Base-by-base conservation (phyloP, 139 green algal species). In the Pleodorina starrii region DNA sequence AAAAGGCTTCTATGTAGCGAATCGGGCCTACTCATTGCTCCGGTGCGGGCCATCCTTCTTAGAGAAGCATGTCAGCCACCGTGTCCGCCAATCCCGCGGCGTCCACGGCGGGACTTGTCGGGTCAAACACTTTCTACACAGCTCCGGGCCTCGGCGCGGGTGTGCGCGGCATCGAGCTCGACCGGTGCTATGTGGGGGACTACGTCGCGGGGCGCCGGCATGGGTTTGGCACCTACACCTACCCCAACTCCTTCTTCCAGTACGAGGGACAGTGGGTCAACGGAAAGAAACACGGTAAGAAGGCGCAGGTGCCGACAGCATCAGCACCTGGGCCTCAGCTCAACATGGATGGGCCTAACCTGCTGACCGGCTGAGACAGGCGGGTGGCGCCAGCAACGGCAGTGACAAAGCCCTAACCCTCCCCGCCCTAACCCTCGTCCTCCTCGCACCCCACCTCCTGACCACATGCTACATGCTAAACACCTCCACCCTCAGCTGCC, bases 251-350 rank as follows among this genome's bases (percentile, higher is more conserved):
- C 12, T 90, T 89, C 54, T 79, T 90, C 51, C 74, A 79, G 10
- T 93, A 92, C 73, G 91, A 92, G 17, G 91, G 91, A 0, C n/a
- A 92, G n/a, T 93, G 87, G 77, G 88, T 88, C 19, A 90, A 91
- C 51, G 91, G 91, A 23, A 36, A 75, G 43, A 93, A 93, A 57
- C 87, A 93, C n/a, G 90, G 90, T 91, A 32, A 69, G 87, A 32
- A 29, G 78, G 27, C 32, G 50, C 38, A 38, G 25, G 36, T 73
- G 40, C n/a, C n/a, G n/a, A n/a, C n/a, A n/a, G n/a, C n/a, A n/a
- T n/a, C n/a, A n/a, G n/a, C n/a, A n/a, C n/a, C n/a, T n/a, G n/a
- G n/a, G n/a, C n/a, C n/a, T n/a, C n/a, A n/a, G n/a, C n/a, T n/a
- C n/a, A n/a, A n/a, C n/a, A n/a, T n/a, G n/a, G n/a, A n/a, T n/a